Evolutionary conservation across 225 moss, liverwort and hornwort genomes (phyloP).

Genomic region (Bryum argenteum): DNA sequence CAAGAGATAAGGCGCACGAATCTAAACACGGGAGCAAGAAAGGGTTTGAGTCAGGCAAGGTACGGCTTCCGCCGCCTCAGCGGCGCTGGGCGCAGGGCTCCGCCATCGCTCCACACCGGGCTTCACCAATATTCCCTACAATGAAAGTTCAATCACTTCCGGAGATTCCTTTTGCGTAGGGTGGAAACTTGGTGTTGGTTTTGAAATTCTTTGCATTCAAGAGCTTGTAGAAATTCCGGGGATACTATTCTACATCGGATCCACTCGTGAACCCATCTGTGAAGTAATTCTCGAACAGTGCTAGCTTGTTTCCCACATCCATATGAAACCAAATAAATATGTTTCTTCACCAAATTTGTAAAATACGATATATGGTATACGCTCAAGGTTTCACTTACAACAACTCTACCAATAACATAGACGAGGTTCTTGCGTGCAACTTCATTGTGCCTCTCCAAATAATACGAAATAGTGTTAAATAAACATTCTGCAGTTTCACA

Average conservation of each 20-base stretch:
- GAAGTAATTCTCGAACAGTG: accelerated
- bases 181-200: neutral
- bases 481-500: neutral
- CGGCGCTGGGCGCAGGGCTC: too few relatives aligned
- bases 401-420: neutral
- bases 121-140: slow-evolving; percentile 15
- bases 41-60: too few relatives aligned
- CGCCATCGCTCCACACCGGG: too few relatives aligned
- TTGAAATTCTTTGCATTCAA: neutral
- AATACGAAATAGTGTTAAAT: neutral
- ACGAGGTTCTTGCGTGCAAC: neutral
- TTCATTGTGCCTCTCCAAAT: neutral
- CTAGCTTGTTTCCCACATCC: neutral
- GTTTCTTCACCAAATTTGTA: neutral
- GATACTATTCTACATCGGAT: neutral
- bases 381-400: neutral
- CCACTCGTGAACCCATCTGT: accelerated
- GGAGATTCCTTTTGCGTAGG: neutral
- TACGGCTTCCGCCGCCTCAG: too few relatives aligned
- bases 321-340: neutral
- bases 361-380: neutral
- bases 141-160: neutral
- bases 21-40: too few relatives aligned
- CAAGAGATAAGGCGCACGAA: too few relatives aligned
- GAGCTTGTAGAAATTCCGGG: accelerated